Percentiles rank a stretch among this genome's conserved stretches.
Evolutionary conservation across 257 asterid species (phyloP).

Genomic region (Schizonepeta tenuifolia): DNA sequence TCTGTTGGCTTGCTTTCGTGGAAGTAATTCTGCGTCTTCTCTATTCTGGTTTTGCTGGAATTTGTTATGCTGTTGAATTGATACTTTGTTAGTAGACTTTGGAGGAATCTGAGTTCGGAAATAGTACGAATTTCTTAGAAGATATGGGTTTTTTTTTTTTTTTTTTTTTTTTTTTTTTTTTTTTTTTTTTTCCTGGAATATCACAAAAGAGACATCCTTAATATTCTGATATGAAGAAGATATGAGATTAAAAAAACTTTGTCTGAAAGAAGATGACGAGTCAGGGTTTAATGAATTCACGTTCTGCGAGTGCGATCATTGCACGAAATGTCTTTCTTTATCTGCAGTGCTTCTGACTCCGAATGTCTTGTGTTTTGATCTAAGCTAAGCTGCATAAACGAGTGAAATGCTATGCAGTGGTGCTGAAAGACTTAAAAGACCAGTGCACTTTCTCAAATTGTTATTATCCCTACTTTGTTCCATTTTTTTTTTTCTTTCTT

Average conservation of each 20-base stretch:
- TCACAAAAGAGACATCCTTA: neutral
- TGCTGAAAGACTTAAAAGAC: neutral
- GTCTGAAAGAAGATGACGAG: constrained; percentile 9
- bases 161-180: too few relatives aligned
- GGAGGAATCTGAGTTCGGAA: constrained; percentile 7
- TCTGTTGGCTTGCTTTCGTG: neutral
- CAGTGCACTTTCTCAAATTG: neutral
- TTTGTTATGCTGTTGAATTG: neutral
- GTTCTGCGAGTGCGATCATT: constrained; percentile 3
- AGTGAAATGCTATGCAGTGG: neutral
- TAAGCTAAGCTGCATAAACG: constrained; percentile 8
- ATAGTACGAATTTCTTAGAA: constrained; percentile 20
- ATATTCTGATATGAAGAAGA: neutral
- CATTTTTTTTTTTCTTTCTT: too few relatives aligned
- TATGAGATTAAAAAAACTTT: constrained; percentile 1
- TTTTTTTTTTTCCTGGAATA: neutral
- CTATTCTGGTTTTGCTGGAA: constrained; percentile 5
- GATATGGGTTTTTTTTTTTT: too few relatives aligned
- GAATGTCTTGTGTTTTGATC: neutral
- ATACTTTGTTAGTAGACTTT: neutral
- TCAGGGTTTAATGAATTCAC: neutral
- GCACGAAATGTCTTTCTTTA: neutral
- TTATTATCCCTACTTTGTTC: neutral
- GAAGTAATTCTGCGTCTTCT: neutral
- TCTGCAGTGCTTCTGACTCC: neutral